These are phyloP conservation scores for Phlegmacium glaucopus DNA, from an alignment of 768 basidiomycete genomes.

Conservation along the genomic window DNA sequence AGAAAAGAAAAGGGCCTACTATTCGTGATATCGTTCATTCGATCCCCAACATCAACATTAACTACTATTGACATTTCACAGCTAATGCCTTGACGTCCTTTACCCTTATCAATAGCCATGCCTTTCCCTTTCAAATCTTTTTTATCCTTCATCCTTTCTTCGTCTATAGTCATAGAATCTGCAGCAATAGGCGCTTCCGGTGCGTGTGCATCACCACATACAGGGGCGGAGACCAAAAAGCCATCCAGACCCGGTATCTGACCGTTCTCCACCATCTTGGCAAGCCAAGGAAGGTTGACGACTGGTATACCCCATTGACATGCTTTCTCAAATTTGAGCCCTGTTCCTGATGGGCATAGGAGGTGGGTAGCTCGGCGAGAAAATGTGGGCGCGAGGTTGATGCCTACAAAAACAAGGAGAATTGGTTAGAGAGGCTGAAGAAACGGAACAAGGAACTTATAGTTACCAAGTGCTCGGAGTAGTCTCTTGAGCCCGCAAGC, in stretches of 20 bases:
- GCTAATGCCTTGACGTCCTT: slow-evolving; percentile 2
- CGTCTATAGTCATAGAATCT: slow-evolving; percentile 16
- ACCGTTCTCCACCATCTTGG: slow-evolving; percentile 52
- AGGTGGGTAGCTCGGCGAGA: slow-evolving; percentile 75
- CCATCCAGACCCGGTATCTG: slow-evolving; percentile 33
- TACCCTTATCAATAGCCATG: slow-evolving; percentile 21
- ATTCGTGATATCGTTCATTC: slow-evolving; percentile 46
- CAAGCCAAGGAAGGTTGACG: slow-evolving; percentile 71
- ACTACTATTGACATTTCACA: slow-evolving; percentile 15
- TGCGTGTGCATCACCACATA: background rate
- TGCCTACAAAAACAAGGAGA: slow-evolving; percentile 35
- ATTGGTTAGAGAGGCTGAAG: background rate
- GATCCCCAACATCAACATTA: slow-evolving; percentile 17
- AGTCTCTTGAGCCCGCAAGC: slow-evolving; percentile 63
- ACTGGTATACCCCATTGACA: slow-evolving; percentile 74
- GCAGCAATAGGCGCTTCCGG: slow-evolving; percentile 5
- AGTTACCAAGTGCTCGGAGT: slow-evolving; percentile 60
- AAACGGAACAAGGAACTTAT: background rate
- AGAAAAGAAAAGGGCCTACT: slow-evolving; percentile 23
- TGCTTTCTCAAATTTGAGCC: slow-evolving; percentile 78
- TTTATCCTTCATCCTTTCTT: slow-evolving; percentile 5
- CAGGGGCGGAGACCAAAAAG: slow-evolving; percentile 27
- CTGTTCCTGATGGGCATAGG: slow-evolving; percentile 66
- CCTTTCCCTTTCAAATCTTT: slow-evolving; percentile 22
- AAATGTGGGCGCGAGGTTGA: slow-evolving; percentile 53